phyloP scores from a whole-genome alignment of 768 basidiomycete genomes.

The Austroboletus eburneus region DNA sequence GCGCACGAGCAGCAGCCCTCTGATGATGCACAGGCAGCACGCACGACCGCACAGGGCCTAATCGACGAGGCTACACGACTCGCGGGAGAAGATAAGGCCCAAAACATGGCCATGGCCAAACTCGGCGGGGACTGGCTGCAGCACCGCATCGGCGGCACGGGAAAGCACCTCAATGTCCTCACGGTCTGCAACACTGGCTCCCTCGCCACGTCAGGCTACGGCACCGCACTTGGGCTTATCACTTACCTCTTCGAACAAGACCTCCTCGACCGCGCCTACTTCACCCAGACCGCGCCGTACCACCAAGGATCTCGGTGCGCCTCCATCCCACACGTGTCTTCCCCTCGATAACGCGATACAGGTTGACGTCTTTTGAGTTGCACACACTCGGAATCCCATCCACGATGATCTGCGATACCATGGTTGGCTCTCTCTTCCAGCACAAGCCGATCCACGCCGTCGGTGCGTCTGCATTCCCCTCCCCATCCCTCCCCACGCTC shows the following conservation, averaged over 20 bases:
- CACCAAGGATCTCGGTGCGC: constrained; percentile 82
- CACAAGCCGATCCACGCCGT: constrained; percentile 80
- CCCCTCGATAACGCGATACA: constrained; percentile 23
- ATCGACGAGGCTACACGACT: constrained; percentile 69
- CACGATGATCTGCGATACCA: constrained; percentile 95
- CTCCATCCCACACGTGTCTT: background rate
- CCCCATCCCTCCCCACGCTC: background rate
- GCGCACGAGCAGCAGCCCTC: constrained; percentile 13
- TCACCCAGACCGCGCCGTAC: constrained; percentile 92
- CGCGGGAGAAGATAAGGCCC: constrained; percentile 82
- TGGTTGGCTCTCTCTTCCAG: constrained; percentile 95
- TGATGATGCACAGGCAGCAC: constrained; percentile 34
- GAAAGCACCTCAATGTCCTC: constrained; percentile 66
- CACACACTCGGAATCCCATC: constrained; percentile 80
- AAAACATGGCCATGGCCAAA: constrained; percentile 83
- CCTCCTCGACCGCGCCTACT: constrained; percentile 80
- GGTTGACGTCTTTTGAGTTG: constrained; percentile 87
- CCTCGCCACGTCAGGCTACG: constrained; percentile 93
- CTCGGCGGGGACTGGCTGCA: constrained; percentile 86
- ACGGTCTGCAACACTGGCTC: constrained; percentile 99
- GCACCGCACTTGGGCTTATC: constrained; percentile 91
- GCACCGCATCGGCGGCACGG: constrained; percentile 33
- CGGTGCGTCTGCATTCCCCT: constrained; percentile 36
- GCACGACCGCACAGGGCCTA: constrained; percentile 52
- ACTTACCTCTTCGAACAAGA: constrained; percentile 80